Conservation (phyloP, 2,329 filamentous ascomycete genomes). For the Penicillium sp. region DNA sequence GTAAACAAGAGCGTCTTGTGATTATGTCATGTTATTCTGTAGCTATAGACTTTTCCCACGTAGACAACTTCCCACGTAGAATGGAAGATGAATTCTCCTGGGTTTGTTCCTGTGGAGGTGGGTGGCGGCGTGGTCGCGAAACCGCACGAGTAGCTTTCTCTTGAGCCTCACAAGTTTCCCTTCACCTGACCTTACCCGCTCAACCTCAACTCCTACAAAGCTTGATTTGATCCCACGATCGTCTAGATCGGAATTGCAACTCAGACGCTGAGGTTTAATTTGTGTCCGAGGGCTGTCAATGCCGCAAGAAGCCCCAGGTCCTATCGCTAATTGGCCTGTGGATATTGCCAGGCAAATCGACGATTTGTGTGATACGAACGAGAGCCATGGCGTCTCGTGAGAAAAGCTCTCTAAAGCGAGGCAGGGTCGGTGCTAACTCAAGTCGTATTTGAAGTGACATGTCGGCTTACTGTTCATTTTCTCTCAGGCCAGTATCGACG, state of each 20-base stretch:
- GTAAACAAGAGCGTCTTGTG: background rate
- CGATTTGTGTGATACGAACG: slow-evolving; percentile 8
- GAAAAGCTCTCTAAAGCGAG: slow-evolving; percentile 83
- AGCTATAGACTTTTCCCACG: background rate
- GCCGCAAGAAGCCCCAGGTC: slow-evolving; percentile 2
- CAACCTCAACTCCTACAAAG: background rate
- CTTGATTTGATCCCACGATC: background rate
- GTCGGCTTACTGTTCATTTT: slow-evolving; percentile 20
- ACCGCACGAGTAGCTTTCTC: slow-evolving; percentile 3
- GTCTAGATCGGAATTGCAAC: background rate
- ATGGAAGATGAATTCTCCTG: background rate
- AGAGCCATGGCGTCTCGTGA: slow-evolving; percentile 53
- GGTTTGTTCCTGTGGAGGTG: slow-evolving; percentile 1
- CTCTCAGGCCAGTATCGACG: slow-evolving; percentile 63
- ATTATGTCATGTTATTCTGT: background rate
- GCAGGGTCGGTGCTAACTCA: slow-evolving; percentile 56
- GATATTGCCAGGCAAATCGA: slow-evolving; percentile 1
- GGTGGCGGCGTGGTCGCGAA: slow-evolving; percentile 1
- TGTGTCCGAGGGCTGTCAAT: background rate
- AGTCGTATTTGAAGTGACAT: slow-evolving; percentile 15
- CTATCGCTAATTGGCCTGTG: slow-evolving; percentile 19
- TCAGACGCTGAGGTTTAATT: background rate
- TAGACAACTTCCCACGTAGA: background rate
- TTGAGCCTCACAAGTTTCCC: slow-evolving; percentile 5
- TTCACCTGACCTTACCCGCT: background rate